A percentile compares a stretch with the other conserved stretches of the same genome.
These are phyloP conservation scores for Coemansia sp. DNA, from an alignment of 192 early-diverging fungal species.

Conservation along the genomic window DNA sequence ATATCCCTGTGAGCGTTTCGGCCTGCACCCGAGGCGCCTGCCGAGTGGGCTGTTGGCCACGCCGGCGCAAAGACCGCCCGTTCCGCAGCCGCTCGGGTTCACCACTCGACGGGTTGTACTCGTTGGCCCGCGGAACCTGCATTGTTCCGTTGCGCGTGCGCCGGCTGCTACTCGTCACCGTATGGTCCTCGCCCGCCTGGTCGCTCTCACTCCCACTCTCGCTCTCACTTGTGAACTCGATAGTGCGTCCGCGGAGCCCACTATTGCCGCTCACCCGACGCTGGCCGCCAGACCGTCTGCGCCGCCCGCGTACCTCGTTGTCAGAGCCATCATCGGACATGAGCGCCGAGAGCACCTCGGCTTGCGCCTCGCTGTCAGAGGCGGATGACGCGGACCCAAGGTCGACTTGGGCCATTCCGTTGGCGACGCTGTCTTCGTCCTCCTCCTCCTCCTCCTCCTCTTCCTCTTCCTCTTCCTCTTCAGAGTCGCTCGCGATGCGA, in stretches of 20 bases:
- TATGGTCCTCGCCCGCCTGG: neutral
- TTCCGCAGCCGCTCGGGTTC: too few species aligned
- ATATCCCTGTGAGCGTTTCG: too few species aligned
- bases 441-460: too few species aligned
- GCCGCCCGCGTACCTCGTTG: neutral
- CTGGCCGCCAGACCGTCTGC: neutral
- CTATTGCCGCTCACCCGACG: neutral
- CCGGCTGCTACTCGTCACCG: neutral
- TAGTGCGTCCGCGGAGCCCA: neutral
- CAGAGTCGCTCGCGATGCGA: conserved; percentile 37
- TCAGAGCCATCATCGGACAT: neutral
- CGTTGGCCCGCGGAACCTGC: conserved; percentile 18
- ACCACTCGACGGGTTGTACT: conserved; percentile 3
- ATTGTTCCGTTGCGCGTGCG: neutral
- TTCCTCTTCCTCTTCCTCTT: too few species aligned
- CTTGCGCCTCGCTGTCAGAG: neutral
- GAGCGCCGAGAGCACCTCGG: conserved; percentile 10
- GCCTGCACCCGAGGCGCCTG: too few species aligned
- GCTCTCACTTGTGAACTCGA: conserved; percentile 4
- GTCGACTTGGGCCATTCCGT: conserved; percentile 6
- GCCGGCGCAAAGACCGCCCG: too few species aligned
- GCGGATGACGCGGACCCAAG: conserved; percentile 1
- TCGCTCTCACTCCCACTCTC: neutral
- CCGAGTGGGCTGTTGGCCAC: too few species aligned
- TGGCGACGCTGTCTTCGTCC: conserved; percentile 2